phyloP scores from a whole-genome alignment of 352 stramenopile genomes.

The Blastocystis sp. region DNA sequence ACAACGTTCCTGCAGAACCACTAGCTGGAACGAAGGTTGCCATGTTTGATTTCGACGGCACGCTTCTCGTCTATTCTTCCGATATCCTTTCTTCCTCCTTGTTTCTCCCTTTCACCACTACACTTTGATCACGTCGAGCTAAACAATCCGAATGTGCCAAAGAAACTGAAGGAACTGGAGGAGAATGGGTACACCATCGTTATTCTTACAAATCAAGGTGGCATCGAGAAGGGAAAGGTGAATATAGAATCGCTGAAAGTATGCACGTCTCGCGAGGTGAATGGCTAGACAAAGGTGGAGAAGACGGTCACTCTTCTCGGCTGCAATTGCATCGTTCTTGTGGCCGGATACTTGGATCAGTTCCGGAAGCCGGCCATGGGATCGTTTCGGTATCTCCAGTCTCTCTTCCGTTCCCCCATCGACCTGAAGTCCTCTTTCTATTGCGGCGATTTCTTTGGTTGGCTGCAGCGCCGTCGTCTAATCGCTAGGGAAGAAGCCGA shows the following conservation, averaged over 20 bases:
- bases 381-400: slow-evolving; percentile 64
- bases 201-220: slow-evolving; percentile 45
- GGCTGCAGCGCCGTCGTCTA: neutral
- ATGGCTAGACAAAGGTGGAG: slow-evolving; percentile 49
- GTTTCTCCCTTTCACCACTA: neutral
- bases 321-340: slow-evolving; percentile 13
- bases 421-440: slow-evolving; percentile 36
- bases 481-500: slow-evolving; percentile 17
- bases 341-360: slow-evolving; percentile 30
- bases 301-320: slow-evolving; percentile 22
- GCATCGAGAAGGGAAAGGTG: neutral
- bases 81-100: slow-evolving; percentile 12
- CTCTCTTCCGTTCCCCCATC: neutral
- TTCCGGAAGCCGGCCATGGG: slow-evolving; percentile 26
- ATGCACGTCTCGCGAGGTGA: too few relatives aligned
- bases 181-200: slow-evolving; percentile 32
- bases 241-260: slow-evolving; percentile 2
- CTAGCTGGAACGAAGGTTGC: slow-evolving; percentile 8
- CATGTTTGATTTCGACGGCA: slow-evolving; percentile 67
- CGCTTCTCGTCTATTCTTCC: slow-evolving; percentile 14
- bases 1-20: slow-evolving; percentile 9
- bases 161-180: slow-evolving; percentile 35
- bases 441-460: slow-evolving; percentile 29
- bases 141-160: neutral
- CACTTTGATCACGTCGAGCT: slow-evolving; percentile 15